Evolutionary conservation across 2,329 filamentous ascomycete genomes (phyloP), one percentile per base, ranked within the genome.

Genomic region (Colletotrichum agaves): DNA sequence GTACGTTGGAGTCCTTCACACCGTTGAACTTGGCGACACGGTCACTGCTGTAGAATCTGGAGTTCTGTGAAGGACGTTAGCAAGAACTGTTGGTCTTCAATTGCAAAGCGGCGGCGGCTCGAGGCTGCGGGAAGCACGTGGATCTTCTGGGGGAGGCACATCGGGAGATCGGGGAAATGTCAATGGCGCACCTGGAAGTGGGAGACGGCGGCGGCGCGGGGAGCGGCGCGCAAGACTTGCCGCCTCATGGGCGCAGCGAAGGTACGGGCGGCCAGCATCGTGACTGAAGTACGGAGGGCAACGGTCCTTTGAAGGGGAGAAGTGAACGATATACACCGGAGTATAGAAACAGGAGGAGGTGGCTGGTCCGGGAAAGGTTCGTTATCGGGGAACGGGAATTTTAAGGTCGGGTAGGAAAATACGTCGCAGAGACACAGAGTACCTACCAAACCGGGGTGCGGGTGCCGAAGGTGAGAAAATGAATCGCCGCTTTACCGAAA

Each of bases 21-120:
- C 95, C 96, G 77, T 93, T 91, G 86, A 98, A 99, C 85, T 96
- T 93, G 81, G 94, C 96, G 76, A 98, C 94, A 75, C 88, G 88
- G 46, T 92, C 88, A 78, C 84, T 88, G 78, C 84, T 88, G 84
- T 91, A 94, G 82, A 81, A 87, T 78, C 89, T 83, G 78, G 82
- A 80, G 79, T 81, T 82, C 85, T 88, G 71, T 62, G 12, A 6
- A 44, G 44, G 15, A 17, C n/a, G 10, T 61, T 63, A 74, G 55
- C 70, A 17, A 33, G 23, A 15, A 10, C 47, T 31, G 62, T 46
- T 27, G 15, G 37, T 15, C 41, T 41, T 39, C 21, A 50, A 63
- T 58, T 33, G 66, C 55, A 61, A 58, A 59, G 55, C 10, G 33
- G 60, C 10, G 33, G 60, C 65, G 67, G 53, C 46, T 50, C 33